These are phyloP conservation scores for Mortierella sp. DNA, from an alignment of 371 early-diverging fungal species.

Conservation along the genomic window DNA sequence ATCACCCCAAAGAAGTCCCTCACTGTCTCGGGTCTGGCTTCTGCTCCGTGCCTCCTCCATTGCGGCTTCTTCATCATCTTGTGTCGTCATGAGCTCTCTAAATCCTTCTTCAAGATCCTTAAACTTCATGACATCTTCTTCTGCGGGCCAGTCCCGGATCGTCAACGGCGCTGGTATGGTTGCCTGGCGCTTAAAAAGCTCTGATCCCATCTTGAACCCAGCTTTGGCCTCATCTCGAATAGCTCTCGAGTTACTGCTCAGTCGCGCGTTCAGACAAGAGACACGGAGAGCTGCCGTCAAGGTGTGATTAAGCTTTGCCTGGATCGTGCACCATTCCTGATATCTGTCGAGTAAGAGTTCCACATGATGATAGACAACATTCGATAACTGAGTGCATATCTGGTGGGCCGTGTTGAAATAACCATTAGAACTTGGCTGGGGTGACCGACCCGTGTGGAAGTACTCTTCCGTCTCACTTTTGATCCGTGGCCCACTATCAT, in stretches of 20 bases:
- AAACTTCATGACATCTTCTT: conserved; percentile 34
- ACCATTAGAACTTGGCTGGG: conserved; percentile 1
- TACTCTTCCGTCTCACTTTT: conserved; percentile 34
- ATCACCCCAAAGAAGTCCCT: conserved; percentile 1
- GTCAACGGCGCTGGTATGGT: conserved; percentile 35
- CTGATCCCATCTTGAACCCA: conserved; percentile 38
- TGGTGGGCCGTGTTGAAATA: conserved; percentile 43
- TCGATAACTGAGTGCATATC: conserved; percentile 39
- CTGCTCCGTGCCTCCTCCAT: conserved; percentile 11
- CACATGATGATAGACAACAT: conserved; percentile 33
- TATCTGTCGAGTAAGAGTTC: conserved; percentile 42
- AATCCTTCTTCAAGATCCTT: conserved; percentile 34
- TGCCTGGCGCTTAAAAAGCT: conserved; percentile 29
- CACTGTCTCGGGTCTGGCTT: conserved; percentile 15
- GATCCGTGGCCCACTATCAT: conserved; percentile 22
- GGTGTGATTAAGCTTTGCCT: conserved; percentile 38
- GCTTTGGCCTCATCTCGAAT: conserved; percentile 39
- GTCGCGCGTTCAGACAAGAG: conserved; percentile 28
- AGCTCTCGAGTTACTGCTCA: conserved; percentile 12
- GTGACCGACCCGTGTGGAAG: conserved; percentile 30
- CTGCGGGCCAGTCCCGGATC: conserved; percentile 40
- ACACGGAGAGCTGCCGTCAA: conserved; percentile 33
- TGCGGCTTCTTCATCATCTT: conserved; percentile 20
- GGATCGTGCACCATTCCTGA: conserved; percentile 41
- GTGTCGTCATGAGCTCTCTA: conserved; percentile 30